Evolutionary conservation across 345 rosid species (phyloP), one percentile per base, ranked within the genome.

Genomic region (Atalantia buxifolia): DNA sequence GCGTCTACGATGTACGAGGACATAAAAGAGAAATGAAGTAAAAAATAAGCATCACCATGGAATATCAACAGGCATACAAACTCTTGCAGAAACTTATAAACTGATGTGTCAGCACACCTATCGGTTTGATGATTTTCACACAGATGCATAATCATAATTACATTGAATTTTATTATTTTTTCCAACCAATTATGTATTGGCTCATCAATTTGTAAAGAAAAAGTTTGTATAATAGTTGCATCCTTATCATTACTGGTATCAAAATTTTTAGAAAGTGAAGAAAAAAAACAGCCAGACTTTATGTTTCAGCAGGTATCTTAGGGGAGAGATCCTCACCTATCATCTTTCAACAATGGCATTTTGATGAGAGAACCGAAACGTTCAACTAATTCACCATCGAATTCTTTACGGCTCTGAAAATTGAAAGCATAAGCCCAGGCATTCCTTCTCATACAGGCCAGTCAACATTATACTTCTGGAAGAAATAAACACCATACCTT

Each of bases 341-440:
- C 94, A 63, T 90, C 81, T 85, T 85, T 91, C 81, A 96, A 85
- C 81, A 96, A 86, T 61, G 98, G 97, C 92, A 94, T 94, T 89
- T 96, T 92, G 79, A 94, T 88, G 79, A 92, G 87, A 79, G 94
- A 88, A 59, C 98, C 95, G 65, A 96, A 96, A 30, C 99, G 97
- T 82, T 92, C 97, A 77, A 92, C 74, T 74, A 94, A 75, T 89
- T 96, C 99, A 84, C 77, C 83, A 82, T 94, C 98, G 80, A 96
- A 96, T 74, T 91, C 98, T 75, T 81, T 71, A 68, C 94, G 94
- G 79, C 86, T 91, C 99, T 96, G 87, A 77, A 76, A 83, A 81
- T 67, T 71, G 36, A 48, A 38, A 62, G 30, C 33, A 66, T 24
- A 55, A 63, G 72, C 42, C 38, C 75, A 68, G 66, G 40, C 35